phyloP scores from a whole-genome alignment of 177 flowering plant genomes.

The Telopea speciosissima region DNA sequence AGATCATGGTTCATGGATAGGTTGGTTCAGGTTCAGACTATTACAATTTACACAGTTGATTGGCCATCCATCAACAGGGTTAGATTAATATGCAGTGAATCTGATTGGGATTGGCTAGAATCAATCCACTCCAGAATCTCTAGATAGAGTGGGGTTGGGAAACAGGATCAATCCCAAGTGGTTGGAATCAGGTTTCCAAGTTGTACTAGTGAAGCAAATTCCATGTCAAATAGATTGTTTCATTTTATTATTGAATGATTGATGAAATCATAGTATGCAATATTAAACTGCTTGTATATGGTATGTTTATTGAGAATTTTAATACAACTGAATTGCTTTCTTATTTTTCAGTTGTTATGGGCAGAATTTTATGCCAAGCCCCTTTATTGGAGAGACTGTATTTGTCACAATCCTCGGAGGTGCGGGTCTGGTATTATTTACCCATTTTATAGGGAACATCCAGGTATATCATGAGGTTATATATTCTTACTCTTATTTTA shows the following conservation, averaged over 20 bases:
- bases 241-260: too few species aligned
- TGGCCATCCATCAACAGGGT: too few species aligned
- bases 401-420: slow-evolving; percentile 84
- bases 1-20: too few species aligned
- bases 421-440: slow-evolving; percentile 79
- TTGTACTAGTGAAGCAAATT: background rate
- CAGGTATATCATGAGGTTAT: slow-evolving; percentile 47
- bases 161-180: too few species aligned
- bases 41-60: too few species aligned
- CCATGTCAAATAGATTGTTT: background rate
- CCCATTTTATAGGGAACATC: slow-evolving; percentile 93
- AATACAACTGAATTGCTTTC: slow-evolving; percentile 2
- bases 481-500: background rate
- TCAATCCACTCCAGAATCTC: too few species aligned
- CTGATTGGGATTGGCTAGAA: too few species aligned
- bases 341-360: slow-evolving; percentile 67
- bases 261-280: too few species aligned
- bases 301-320: background rate
- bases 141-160: too few species aligned
- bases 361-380: slow-evolving; percentile 69
- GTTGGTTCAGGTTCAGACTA: too few species aligned
- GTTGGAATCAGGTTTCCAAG: background rate
- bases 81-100: too few species aligned
- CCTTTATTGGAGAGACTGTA: slow-evolving; percentile 74
- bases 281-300: too few species aligned